Evolutionary conservation across 306 rosid species (phyloP).

Genomic region (Chamaecrista fasciculata): DNA sequence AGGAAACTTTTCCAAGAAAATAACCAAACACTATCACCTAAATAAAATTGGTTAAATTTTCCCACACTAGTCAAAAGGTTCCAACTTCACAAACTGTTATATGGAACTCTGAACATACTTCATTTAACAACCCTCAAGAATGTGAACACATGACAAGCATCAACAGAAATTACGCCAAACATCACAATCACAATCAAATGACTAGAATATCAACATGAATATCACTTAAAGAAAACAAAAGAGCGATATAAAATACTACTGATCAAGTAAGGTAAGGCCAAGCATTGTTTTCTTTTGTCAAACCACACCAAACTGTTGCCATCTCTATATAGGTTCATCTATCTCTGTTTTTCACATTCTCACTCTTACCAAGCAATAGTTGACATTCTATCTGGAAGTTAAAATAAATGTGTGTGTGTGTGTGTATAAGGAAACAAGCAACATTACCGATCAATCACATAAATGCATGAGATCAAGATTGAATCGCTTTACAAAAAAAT

Average conservation of each 20-base stretch:
- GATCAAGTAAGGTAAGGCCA: neutral
- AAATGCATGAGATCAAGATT: slow-evolving; percentile 1
- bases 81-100: slow-evolving; percentile 2
- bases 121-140: slow-evolving; percentile 1
- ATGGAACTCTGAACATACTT: neutral
- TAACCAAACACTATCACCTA: neutral
- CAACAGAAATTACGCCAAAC: neutral
- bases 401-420: too few relatives aligned
- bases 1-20: neutral
- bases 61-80: slow-evolving; percentile 14
- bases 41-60: neutral
- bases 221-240: neutral
- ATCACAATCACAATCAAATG: neutral
- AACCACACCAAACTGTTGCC: slow-evolving; percentile 2
- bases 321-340: neutral
- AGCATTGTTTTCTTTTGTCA: neutral
- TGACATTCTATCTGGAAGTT: neutral
- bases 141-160: neutral
- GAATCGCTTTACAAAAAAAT: slow-evolving; percentile 6
- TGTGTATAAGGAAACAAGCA: too few relatives aligned
- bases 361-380: slow-evolving; percentile 3
- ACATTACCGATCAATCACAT: slow-evolving; percentile 9
- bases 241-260: neutral
- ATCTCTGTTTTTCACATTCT: neutral
- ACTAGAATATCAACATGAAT: neutral